Conservation (phyloP, 148 eudicot genomes). For the Rhododendron ovatum region DNA sequence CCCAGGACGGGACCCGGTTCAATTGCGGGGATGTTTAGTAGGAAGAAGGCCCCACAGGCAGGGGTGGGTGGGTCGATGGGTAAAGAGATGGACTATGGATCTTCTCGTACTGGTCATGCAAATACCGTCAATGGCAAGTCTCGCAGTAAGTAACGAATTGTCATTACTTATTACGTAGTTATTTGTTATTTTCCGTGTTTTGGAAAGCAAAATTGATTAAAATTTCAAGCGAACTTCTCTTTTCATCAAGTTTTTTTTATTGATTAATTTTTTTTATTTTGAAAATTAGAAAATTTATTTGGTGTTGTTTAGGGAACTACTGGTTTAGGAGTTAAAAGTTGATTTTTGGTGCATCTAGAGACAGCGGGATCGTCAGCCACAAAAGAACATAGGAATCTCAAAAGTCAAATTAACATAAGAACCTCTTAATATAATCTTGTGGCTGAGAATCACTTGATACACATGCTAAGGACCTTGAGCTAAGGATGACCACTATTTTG, state of each 20-base stretch:
- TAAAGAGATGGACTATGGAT: slow-evolving; percentile 74
- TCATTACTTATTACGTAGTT: neutral
- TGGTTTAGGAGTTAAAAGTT: too few relatives aligned
- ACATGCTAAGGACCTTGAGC: neutral
- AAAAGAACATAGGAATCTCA: neutral
- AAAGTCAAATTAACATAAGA: neutral
- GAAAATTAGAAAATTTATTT: too few relatives aligned
- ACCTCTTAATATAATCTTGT: neutral
- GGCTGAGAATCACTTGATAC: neutral
- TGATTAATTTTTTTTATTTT: too few relatives aligned
- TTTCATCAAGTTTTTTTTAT: neutral
- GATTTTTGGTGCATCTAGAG: neutral
- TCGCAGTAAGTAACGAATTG: slow-evolving; percentile 36
- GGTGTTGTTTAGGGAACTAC: too few relatives aligned
- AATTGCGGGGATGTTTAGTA: too few relatives aligned
- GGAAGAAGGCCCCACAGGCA: slow-evolving; percentile 34
- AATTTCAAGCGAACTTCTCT: slow-evolving; percentile 10
- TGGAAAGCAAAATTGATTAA: neutral
- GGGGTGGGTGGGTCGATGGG: slow-evolving; percentile 22
- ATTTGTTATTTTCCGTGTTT: neutral
- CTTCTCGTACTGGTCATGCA: slow-evolving; percentile 59
- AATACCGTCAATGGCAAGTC: slow-evolving; percentile 63
- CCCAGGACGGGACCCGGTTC: slow-evolving; percentile 71
- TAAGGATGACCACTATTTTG: neutral
- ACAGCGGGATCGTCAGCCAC: neutral